phyloP scores from a whole-genome alignment of 768 basidiomycete genomes.

The Pleurotus cornucopiae region DNA sequence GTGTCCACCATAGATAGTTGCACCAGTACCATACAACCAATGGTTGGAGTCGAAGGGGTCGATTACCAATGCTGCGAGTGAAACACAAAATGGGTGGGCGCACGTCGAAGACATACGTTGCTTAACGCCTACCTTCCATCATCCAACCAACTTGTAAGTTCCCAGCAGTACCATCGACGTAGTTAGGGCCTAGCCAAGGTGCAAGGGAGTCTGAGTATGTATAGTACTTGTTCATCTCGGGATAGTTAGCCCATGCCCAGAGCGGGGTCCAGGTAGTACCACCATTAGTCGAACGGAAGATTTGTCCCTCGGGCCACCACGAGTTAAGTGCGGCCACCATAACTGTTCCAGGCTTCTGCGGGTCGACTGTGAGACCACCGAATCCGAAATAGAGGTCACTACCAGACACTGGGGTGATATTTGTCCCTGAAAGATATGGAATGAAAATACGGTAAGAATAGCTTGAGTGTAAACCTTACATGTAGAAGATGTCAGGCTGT shows the following conservation, averaged over 20 bases:
- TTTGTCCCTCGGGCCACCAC: slow-evolving; percentile 66
- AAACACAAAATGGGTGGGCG: not conserved
- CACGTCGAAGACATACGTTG: not conserved
- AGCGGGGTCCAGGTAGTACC: slow-evolving; percentile 29
- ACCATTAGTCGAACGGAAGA: slow-evolving; percentile 55
- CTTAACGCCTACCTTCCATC: slow-evolving; percentile 30
- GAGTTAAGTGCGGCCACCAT: slow-evolving; percentile 67
- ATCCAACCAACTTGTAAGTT: slow-evolving; percentile 37
- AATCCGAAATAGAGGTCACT: slow-evolving; percentile 58
- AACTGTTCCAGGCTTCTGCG: slow-evolving; percentile 56
- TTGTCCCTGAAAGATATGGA: slow-evolving; percentile 36
- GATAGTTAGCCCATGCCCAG: slow-evolving; percentile 32
- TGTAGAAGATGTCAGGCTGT: slow-evolving; percentile 46
- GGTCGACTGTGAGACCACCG: slow-evolving; percentile 57
- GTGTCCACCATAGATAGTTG: slow-evolving; percentile 36
- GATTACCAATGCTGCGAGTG: slow-evolving; percentile 23
- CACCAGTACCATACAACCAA: slow-evolving; percentile 43
- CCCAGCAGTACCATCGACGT: slow-evolving; percentile 19
- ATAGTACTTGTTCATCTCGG: slow-evolving; percentile 28
- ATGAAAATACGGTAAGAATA: not conserved
- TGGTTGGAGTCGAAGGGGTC: slow-evolving; percentile 44
- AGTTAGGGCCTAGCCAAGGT: slow-evolving; percentile 34
- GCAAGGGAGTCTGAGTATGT: slow-evolving; percentile 32
- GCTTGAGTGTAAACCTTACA: slow-evolving; percentile 24
- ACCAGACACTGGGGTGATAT: slow-evolving; percentile 62